phyloP scores from a whole-genome alignment of 495 filamentous ascomycete genomes.

The Xylaria sp. region DNA sequence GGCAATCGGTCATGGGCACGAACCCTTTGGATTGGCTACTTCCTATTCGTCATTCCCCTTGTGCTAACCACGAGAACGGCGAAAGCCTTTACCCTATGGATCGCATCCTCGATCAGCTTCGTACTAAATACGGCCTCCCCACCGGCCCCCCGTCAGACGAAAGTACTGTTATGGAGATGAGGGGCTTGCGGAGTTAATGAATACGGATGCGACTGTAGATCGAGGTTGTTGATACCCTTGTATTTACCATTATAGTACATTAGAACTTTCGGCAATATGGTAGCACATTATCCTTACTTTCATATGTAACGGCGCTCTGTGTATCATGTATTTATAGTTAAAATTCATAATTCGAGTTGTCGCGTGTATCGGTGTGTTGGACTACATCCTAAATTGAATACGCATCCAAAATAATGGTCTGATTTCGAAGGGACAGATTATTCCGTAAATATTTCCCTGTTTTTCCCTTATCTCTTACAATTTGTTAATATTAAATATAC shows the following conservation, averaged over 20 bases:
- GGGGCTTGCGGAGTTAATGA: slow-evolving; percentile 30
- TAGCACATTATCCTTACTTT: background rate
- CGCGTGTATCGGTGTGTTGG: background rate
- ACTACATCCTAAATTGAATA: background rate
- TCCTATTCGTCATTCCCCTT: slow-evolving; percentile 71
- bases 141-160: slow-evolving; percentile 33
- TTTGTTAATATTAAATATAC: background rate
- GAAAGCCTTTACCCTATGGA: slow-evolving; percentile 60
- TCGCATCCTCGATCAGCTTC: slow-evolving; percentile 46
- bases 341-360: background rate
- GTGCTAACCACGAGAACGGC: slow-evolving; percentile 53
- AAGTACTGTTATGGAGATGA: slow-evolving; percentile 37
- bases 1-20: slow-evolving; percentile 76
- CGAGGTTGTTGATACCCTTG: slow-evolving; percentile 33
- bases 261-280: background rate
- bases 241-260: slow-evolving; percentile 11
- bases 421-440: background rate
- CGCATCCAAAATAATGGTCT: background rate
- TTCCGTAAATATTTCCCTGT: background rate
- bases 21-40: slow-evolving; percentile 75
- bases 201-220: slow-evolving; percentile 1
- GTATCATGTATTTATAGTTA: background rate
- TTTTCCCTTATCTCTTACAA: background rate
- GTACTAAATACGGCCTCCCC: slow-evolving; percentile 45
- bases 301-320: background rate